These are phyloP conservation scores for Sanchytrium tribonematis DNA, from an alignment of 371 early-diverging fungal species.

Conservation along the genomic window DNA sequence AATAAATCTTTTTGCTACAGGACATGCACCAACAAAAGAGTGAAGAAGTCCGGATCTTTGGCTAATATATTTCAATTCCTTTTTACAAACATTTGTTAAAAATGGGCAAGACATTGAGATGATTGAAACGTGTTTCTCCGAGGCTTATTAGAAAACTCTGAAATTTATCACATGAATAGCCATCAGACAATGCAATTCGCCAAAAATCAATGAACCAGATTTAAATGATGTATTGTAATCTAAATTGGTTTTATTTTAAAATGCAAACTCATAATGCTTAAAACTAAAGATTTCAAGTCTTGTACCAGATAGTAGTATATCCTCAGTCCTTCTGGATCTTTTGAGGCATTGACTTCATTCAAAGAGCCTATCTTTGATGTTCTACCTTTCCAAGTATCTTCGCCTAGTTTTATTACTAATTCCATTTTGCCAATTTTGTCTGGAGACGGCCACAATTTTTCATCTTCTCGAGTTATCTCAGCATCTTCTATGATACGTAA, in stretches of 20 bases:
- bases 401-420: conserved; percentile 61
- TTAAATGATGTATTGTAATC: neutral
- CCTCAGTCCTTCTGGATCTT: conserved; percentile 78
- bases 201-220: too few species aligned
- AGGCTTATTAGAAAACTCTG: too few species aligned
- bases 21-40: too few species aligned
- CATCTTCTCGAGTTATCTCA: conserved; percentile 61
- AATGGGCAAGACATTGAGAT: too few species aligned
- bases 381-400: conserved; percentile 29
- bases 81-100: too few species aligned
- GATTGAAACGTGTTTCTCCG: too few species aligned
- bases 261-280: conserved; percentile 71
- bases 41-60: too few species aligned
- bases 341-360: conserved; percentile 53
- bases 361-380: conserved; percentile 73
- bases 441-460: conserved; percentile 64
- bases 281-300: conserved; percentile 77
- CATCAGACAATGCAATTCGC: too few species aligned
- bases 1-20: too few species aligned
- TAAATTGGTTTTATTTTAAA: conserved; percentile 40
- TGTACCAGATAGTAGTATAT: conserved; percentile 87
- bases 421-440: conserved; percentile 74
- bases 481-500: conserved; percentile 61
- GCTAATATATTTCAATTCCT: too few species aligned
- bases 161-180: too few species aligned